Evolutionary conservation across 352 stramenopile genomes (phyloP).

Genomic region (Thraustotheca clavata): DNA sequence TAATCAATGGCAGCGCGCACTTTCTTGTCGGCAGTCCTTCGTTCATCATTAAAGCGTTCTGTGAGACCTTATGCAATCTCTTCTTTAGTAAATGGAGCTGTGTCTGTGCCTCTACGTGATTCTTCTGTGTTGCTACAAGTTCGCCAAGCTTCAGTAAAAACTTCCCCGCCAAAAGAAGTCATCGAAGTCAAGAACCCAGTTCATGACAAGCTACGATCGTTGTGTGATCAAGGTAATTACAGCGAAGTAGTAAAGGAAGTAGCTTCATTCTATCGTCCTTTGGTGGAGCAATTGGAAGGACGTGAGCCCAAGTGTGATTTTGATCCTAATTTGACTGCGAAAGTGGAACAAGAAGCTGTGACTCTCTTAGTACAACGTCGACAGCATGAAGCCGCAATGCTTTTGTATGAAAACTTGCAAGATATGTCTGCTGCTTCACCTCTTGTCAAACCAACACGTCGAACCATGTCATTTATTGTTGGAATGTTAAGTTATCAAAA

Average conservation of each 20-base stretch:
- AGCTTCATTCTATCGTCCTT: neutral
- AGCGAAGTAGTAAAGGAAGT: slow-evolving; percentile 3
- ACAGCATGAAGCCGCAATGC: neutral
- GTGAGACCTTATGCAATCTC: neutral
- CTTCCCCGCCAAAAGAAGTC: neutral
- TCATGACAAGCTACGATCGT: neutral
- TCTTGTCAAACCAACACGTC: slow-evolving; percentile 2
- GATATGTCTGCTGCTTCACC: slow-evolving; percentile 1
- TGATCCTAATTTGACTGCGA: slow-evolving; percentile 5
- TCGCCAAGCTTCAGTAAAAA: neutral
- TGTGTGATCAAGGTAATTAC: neutral
- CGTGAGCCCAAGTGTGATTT: neutral
- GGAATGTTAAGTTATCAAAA: neutral
- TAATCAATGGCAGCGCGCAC: neutral
- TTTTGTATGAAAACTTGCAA: slow-evolving; percentile 14
- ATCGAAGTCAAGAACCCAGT: neutral
- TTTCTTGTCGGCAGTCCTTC: neutral
- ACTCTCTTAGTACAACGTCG: slow-evolving; percentile 11
- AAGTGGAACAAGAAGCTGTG: slow-evolving; percentile 12
- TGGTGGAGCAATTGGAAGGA: neutral
- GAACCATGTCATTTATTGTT: slow-evolving; percentile 15
- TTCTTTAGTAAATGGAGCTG: neutral
- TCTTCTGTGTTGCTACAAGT: neutral
- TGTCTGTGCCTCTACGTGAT: neutral
- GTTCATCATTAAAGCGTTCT: neutral